Evolutionary conservation across 2,329 filamentous ascomycete genomes (phyloP), one percentile per base, ranked within the genome.

Genomic region (Davidsoniella australis): DNA sequence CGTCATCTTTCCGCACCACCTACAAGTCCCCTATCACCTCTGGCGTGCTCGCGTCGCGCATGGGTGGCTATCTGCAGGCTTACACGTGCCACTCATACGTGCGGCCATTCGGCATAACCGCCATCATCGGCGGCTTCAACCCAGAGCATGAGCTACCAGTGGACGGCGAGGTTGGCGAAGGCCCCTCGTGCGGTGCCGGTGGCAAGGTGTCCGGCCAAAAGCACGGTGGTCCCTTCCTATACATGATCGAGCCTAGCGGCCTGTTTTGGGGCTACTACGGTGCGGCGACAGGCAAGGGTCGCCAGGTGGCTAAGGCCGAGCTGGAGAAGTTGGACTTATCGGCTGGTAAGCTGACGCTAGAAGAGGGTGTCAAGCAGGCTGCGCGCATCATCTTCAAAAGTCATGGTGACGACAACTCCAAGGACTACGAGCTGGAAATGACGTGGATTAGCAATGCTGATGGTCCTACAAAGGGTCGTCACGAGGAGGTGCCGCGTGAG

Each of bases 391-490:
- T 98, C 67, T 93, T 95, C 64, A 78, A 94, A 53, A 88, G 89
- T 45, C 91, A 98, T 63, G 91, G 96, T 65, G 91, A 98, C 66
- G 96, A 89, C 73, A 96, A 96, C 71, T 91, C 96, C 69, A 98
- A 98, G 73, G 91, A 96, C 56, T 98, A 96, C 61, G 91, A 98
- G 77, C 73, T 98, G 53, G 91, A 98, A 71, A 93, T 98, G 87
- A 94, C 85, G 53, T 98, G 91, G 91, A 85, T 96, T 64, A 95
- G 87, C 66, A 77, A 75, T 48, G 66, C 79, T 44, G 77, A 84
- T 56, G 89, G 88, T 4, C 87, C 88, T 36, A 96, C 88, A 55
- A 89, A 93, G 70, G 91, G 91, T 55, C 78, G 81, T 59, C 91
- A 98, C 63, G 75, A 89, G 66, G 86, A 94, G 66, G 91, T 98